Evolutionary conservation across 768 basidiomycete species (phyloP), one percentile per base, ranked within the genome.

Genomic region (Lactifluus rugatus): DNA sequence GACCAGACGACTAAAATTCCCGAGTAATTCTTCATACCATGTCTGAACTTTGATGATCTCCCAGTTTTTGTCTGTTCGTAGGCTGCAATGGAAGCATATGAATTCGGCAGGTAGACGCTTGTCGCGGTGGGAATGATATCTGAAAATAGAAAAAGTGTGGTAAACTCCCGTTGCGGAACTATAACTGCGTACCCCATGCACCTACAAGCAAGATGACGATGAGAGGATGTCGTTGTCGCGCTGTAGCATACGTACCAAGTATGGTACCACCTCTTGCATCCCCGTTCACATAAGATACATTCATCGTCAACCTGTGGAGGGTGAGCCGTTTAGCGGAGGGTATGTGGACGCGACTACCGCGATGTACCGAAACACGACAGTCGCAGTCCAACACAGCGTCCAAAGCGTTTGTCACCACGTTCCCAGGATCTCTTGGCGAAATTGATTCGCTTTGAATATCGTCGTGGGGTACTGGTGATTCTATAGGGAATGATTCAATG

Each of bases 261-360:
- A 68, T 92, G 89, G 66, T 79, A 85, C 87, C 87, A 89, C 57
- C 73, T 78, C 17, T 74, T 74, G 69, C 89, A 90, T n/a, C 76
- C 80, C 9, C 81, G 83, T 58, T 90, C 87, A 65, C 89, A 92
- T 55, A 80, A 76, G 56, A 81, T 77, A 28, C 63, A 66, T 23
- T 78, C 74, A 31, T 58, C 64, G 61, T 85, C 84, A 28, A 83
- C 81, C 16, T 74, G 65, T 89, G 66, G 28, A 58, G 48, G 46
- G 13, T 28, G 26, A 5, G 28, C 47, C 31, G 52, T 48, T 26
- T 9, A 54, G 17, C 55, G n/a, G 8, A 32, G 21, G 31, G 11
- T 45, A 17, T 42, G 45, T 52, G 47, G 28, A n/a, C 57, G 26
- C 26, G 10, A 49, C 48, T 23, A 37, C 25, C 3, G 26, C 36